Percentiles rank a stretch among this genome's conserved stretches.
Conservation (phyloP, 2,329 filamentous ascomycete species). For the Colletotrichum aenigma region DNA sequence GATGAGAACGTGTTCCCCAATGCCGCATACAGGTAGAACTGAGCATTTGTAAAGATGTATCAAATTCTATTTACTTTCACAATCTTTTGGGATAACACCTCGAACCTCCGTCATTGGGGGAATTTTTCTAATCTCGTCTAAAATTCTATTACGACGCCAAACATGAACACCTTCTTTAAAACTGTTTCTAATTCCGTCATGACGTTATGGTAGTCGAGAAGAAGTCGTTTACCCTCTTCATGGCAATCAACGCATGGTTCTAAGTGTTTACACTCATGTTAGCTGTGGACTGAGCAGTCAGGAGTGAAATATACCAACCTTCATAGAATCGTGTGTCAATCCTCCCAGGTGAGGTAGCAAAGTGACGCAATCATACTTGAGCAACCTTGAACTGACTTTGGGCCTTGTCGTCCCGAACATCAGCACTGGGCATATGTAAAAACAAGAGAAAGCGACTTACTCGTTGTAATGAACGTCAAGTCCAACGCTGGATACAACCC, state of each 20-base stretch:
- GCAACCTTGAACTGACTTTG: background rate
- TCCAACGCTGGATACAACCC: slow-evolving; percentile 14
- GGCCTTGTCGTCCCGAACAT: background rate
- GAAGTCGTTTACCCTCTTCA: background rate
- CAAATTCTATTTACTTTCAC: too few species aligned
- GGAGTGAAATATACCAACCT: background rate
- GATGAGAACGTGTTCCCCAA: too few species aligned
- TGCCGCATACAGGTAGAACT: too few species aligned
- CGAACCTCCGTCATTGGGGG: too few species aligned
- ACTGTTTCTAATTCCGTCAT: accelerated
- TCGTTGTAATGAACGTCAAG: slow-evolving; percentile 24
- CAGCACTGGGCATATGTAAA: accelerated
- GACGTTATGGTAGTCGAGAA: background rate
- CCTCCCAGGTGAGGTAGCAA: background rate
- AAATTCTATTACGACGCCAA: accelerated
- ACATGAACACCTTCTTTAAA: accelerated
- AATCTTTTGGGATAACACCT: too few species aligned
- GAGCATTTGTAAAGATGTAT: too few species aligned
- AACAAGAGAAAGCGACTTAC: background rate
- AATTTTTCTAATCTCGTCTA: too few species aligned
- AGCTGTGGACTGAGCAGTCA: background rate
- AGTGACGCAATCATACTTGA: background rate
- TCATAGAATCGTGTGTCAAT: background rate
- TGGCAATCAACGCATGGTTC: background rate
- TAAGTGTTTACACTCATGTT: accelerated